Percentiles rank a stretch among this genome's conserved stretches.
Evolutionary conservation across 306 rosid species (phyloP).

Genomic region (Fragaria ananassa): DNA sequence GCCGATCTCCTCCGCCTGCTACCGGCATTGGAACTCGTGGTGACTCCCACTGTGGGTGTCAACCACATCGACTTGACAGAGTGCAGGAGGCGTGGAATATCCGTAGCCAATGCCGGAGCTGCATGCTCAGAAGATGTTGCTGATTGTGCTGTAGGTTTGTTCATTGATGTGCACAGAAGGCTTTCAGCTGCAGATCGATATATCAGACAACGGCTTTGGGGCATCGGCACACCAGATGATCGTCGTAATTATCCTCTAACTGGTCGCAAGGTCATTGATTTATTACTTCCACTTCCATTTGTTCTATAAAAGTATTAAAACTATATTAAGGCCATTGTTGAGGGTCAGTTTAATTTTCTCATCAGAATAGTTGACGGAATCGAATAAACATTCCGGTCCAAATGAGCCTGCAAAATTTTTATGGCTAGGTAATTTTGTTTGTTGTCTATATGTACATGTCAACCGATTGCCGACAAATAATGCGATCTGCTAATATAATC

Average conservation of each 20-base stretch:
- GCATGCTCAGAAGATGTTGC: constrained; percentile 44
- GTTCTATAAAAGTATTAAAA: no score
- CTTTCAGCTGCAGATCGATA: constrained; percentile 40
- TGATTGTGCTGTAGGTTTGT: constrained; percentile 40
- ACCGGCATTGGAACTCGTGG: constrained; percentile 35
- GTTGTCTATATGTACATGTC: no score
- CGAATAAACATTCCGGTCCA: no score
- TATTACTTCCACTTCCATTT: background rate
- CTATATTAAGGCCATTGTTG: no score
- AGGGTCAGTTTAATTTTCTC: no score
- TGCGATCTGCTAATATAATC: no score
- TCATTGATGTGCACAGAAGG: constrained; percentile 35
- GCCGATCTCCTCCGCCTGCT: constrained; percentile 23
- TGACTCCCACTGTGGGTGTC: constrained; percentile 32
- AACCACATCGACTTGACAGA: constrained; percentile 42
- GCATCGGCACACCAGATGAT: no score
- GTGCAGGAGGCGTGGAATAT: constrained; percentile 43
- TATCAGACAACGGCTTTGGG: constrained; percentile 14
- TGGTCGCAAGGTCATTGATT: constrained; percentile 23
- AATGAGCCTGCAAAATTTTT: no score
- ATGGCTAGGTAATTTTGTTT: no score
- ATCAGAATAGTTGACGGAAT: no score
- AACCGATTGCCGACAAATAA: no score
- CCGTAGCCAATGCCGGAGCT: constrained; percentile 29
- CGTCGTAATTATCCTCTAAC: no score